Base-by-base conservation (phyloP, 768 basidiomycete genomes). In the Agaricus blazei region DNA sequence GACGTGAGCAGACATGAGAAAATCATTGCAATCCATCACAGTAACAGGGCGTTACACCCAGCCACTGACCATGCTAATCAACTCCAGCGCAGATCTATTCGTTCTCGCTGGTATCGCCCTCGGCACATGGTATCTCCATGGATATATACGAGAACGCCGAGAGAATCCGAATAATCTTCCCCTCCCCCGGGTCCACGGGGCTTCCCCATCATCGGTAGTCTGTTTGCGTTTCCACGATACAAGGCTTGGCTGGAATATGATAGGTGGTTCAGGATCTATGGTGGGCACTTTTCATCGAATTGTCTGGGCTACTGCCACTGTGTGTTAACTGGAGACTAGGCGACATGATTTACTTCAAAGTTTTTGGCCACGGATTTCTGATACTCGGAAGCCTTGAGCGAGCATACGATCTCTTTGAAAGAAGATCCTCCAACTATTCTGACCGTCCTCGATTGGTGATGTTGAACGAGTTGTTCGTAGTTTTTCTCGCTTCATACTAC, bases 281-380 rank as follows among this genome's bases (percentile, higher is more conserved):
- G 46, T 47, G 7, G 31, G 8, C 31, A 3, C 11, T 9, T 4
- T n/a, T 6, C 11, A 34, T 34, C 34, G 26, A 12, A 1, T 29
- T 47, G 9, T 8, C 11, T 9, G 19, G 19, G 19, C 19, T 19
- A 19, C 19, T 28, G 9, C 9, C 34, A 5, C 28, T 14, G 1
- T 11, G 3, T 28, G 27, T 3, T 28, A 28, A n/a, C 3, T 14
- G 12, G 11, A 26, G 27, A n/a, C 46, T 29, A 60, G 59, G 59
- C 6, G 57, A 60, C 40, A 45, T 60, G 15, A 36, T 58, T 14
- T 60, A 60, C 41, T 29, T 60, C 37, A 50, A 60, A 4, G 53
- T 51, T 9, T 31, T 60, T 19, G 59, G 56, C 0, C 57, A 60
- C 28, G 42, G 42, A 12, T 36, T 60, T n/a, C 43, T 60, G 7